Base-by-base conservation (phyloP, 169 alveolate genomes). In the Sarcocystis neurona region DNA sequence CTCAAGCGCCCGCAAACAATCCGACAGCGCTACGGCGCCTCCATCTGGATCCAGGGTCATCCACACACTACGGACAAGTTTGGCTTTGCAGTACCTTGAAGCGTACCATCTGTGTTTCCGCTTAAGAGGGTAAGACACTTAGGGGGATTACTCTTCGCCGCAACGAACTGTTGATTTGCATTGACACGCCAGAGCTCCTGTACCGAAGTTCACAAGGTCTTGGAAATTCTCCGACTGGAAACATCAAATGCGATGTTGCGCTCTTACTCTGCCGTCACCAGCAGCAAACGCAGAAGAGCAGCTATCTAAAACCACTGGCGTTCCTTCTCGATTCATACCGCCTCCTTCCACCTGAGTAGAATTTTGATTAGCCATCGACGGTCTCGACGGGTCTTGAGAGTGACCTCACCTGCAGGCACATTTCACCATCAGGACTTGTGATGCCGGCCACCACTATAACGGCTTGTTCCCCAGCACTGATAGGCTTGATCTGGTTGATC, bases 401-500 rank as follows among this genome's bases (percentile, higher is more conserved):
- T 92, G 34, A 95, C 94, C 48, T 95, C 63, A 95, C 94, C 84
- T 89, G 98, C 77, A 96, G 94, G 80, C 98, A 96, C 95, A 94
- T 95, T 58, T 96, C 98, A n/a, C 96, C 97, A 47, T 78, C 94
- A 46, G 93, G 92, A 85, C 93, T 91, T 30, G 98, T 96, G 44
- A 96, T 96, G 41, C 98, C 98, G 43, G 97, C 90, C 47, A 95
- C 92, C 3, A 96, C 79, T 94, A 95, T 93, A 60, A 96, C 94
- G 82, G 93, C 87, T n/a, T 98, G 98, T 82, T 94, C 91, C 0
- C 98, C 98, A 27, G 96, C 94, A n/a, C 98, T 98, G 66, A 96
- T 93, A 23, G 96, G 92, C 89, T 93, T 94, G 34, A 96, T 92
- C 27, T 79, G 96, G 85, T 95, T 94, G 84, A 96, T 96, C 50